Base-by-base conservation (phyloP, 176 grass and related monocot species). In the Ampelocalamus luodianensis region DNA sequence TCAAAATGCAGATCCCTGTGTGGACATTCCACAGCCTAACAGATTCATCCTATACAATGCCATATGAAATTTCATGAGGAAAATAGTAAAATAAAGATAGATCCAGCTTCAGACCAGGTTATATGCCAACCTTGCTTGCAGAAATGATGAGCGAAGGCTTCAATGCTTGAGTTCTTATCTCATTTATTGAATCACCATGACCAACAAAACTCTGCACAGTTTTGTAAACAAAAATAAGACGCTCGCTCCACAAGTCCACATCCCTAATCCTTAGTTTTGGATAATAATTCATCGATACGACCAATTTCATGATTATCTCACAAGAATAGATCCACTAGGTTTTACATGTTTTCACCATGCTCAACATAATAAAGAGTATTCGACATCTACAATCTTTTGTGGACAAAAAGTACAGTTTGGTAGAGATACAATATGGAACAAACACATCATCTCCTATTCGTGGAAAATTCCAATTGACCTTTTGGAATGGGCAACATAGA, bases 11-110 rank as follows among this genome's bases (percentile, higher is more conserved):
- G 48, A 98, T 98, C 69, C 96, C 96, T 75, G 91, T 98, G 71
- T 95, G 96, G 69, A 94, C 88, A 93, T 98, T 98, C 96, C 96
- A 98, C 48, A 95, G 68, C 83, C 93, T 91, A 88, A 98, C 91
- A 78, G 96, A 98, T 72, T 98, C 96, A 59, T 98, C 96, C 96
- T 94, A 82, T 77, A 87, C 36, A 49, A 83, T 69, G 29, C 61
- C 58, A 86, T 38, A 37, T n/a, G 71, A 72, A 78, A 73, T 9
- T 64, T 71, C n/a, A 80, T 85, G 58, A 76, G 79, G 83, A 81
- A 22, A 40, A 48, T 54, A 42, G 78, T 23, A 80, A 76, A 29
- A 50, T 69, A 45, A 37, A 76, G 39, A 76, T 36, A 79, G 2
- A 38, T 68, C 55, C 32, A 69, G n/a, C 44, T 70, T 80, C 34